Evolutionary conservation across 208 protist species (phyloP).

Genomic region (Trypanosoma caninum): DNA sequence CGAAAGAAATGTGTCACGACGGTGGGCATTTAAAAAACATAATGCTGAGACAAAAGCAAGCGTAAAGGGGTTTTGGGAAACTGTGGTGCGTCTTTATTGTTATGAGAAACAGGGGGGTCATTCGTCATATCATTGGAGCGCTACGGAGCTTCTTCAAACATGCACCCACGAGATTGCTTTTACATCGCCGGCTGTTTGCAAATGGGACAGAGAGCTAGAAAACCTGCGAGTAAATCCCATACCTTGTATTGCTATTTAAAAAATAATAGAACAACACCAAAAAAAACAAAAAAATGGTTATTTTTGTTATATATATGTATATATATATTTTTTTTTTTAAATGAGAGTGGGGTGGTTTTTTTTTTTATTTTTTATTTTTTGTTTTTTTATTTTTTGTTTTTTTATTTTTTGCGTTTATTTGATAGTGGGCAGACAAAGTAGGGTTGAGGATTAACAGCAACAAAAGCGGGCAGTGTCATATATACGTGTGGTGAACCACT

Average conservation of each 20-base stretch:
- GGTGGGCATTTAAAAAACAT: not conserved
- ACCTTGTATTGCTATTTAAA: conserved; percentile 56
- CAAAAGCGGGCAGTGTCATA: too few relatives aligned
- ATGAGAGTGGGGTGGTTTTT: not conserved
- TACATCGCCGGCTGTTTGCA: conserved; percentile 51
- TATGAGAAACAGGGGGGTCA: not conserved
- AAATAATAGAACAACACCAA: not conserved
- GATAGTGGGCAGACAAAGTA: too few relatives aligned
- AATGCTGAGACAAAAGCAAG: not conserved
- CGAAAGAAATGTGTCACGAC: not conserved
- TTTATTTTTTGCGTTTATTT: not conserved
- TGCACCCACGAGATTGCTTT: conserved; percentile 68
- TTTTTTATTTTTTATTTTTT: not conserved
- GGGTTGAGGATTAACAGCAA: too few relatives aligned
- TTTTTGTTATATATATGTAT: not conserved
- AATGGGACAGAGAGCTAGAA: conserved; percentile 66
- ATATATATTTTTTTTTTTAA: not conserved
- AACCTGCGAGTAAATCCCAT: conserved; percentile 71
- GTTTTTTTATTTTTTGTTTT: conserved; percentile 7
- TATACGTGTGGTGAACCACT: too few relatives aligned
- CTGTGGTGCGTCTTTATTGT: conserved; percentile 64
- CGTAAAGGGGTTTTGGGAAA: conserved; percentile 50
- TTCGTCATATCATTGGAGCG: conserved; percentile 31
- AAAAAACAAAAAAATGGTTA: not conserved
- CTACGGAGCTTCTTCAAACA: conserved; percentile 61